phyloP scores from a whole-genome alignment of 352 stramenopile species.

The Pythium vanterpoolii region DNA sequence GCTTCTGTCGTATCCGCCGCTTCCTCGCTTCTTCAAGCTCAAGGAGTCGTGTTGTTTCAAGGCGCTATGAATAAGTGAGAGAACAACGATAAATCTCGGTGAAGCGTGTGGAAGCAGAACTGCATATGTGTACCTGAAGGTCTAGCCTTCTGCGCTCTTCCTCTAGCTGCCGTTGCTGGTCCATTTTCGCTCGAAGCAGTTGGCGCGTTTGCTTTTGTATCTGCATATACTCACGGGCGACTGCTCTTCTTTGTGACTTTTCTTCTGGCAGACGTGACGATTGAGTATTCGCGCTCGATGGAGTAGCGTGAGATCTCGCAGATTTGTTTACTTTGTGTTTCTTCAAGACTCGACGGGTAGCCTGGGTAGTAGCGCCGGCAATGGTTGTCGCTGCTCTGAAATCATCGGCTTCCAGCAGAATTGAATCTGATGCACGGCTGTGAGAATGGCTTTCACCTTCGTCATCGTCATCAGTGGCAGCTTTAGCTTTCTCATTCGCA shows the following conservation, averaged over 20 bases:
- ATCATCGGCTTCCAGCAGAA: not conserved
- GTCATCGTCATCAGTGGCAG: not conserved
- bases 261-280: conserved; percentile 15
- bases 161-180: conserved; percentile 29
- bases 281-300: not conserved
- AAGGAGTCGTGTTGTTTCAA: conserved; percentile 24
- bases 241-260: conserved; percentile 39
- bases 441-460: not conserved
- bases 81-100: not conserved
- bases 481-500: not conserved
- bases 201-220: conserved; percentile 51
- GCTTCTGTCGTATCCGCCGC: conserved; percentile 18
- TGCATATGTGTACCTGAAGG: conserved; percentile 36
- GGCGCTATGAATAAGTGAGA: conserved; percentile 10
- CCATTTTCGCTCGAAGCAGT: conserved; percentile 31
- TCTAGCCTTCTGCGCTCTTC: conserved; percentile 36
- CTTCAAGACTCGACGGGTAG: not conserved
- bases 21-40: conserved; percentile 21
- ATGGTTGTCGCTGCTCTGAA: not conserved
- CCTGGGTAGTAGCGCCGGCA: not conserved
- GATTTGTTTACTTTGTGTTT: conserved; percentile 12
- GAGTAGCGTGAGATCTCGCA: conserved; percentile 8
- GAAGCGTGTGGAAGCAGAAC: not conserved
- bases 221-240: conserved; percentile 67
- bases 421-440: conserved; percentile 2